These are phyloP conservation scores for Aspergillus fumigatiaffinis DNA, from an alignment of 2,329 filamentous ascomycete genomes.

Conservation along the genomic window DNA sequence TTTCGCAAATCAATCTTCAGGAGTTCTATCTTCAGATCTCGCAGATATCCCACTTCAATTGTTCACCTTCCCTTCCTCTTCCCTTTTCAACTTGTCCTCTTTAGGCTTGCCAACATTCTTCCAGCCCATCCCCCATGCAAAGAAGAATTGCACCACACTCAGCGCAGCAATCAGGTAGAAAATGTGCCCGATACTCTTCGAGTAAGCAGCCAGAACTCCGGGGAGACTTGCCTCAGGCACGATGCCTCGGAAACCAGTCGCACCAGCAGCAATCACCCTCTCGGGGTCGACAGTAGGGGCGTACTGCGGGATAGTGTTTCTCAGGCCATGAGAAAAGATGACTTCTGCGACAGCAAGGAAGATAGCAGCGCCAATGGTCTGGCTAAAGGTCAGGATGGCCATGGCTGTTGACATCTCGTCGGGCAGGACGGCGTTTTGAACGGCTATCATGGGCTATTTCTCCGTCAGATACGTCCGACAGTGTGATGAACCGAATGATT, in stretches of 20 bases:
- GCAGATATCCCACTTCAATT: not conserved
- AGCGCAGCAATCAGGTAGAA: constrained; percentile 23
- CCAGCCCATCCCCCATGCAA: constrained; percentile 26
- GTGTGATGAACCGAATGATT: not conserved
- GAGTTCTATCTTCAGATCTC: not conserved
- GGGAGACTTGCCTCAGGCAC: constrained; percentile 26
- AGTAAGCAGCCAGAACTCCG: constrained; percentile 32
- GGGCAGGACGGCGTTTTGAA: constrained; percentile 35
- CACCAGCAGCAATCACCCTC: constrained; percentile 40
- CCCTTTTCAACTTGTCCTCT: not conserved
- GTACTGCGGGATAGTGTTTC: constrained; percentile 27
- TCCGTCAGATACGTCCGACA: not conserved
- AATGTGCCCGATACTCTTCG: constrained; percentile 19
- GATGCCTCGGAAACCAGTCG: constrained; percentile 38
- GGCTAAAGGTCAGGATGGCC: constrained; percentile 37
- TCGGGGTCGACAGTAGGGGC: constrained; percentile 34
- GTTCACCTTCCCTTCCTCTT: not conserved
- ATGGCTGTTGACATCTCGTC: constrained; percentile 39
- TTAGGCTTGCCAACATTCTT: constrained; percentile 20
- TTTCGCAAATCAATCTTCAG: no score
- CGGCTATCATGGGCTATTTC: constrained; percentile 36
- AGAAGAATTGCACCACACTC: constrained; percentile 10
- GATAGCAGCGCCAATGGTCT: constrained; percentile 43
- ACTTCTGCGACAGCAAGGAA: constrained; percentile 52
- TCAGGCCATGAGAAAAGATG: constrained; percentile 44